These are phyloP conservation scores for Cryomyces minteri DNA, from an alignment of 495 filamentous ascomycete species.

Conservation along the genomic window DNA sequence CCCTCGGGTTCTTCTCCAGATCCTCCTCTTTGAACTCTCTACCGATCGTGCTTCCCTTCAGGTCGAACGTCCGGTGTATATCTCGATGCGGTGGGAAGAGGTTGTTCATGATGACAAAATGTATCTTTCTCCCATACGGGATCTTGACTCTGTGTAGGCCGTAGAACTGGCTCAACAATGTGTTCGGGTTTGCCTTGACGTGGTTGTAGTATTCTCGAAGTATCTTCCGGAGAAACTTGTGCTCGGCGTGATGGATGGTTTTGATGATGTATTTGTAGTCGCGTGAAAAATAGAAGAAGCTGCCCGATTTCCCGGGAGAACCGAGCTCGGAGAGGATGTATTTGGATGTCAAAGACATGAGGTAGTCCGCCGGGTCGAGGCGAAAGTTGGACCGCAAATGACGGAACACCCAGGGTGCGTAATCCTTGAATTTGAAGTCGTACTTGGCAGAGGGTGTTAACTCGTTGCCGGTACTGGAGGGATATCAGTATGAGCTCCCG, in stretches of 20 bases:
- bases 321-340: constrained; percentile 96
- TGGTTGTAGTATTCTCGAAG: constrained; percentile 89
- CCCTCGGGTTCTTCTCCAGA: constrained; percentile 71
- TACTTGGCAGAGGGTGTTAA: constrained; percentile 96
- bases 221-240: constrained; percentile 85
- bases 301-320: constrained; percentile 93
- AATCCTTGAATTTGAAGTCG: constrained; percentile 99
- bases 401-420: constrained; percentile 97
- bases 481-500: neutral
- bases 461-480: constrained; percentile 72
- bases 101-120: constrained; percentile 99
- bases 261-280: constrained; percentile 99
- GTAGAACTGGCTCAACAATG: constrained; percentile 94
- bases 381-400: constrained; percentile 76
- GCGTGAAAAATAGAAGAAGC: constrained; percentile 98
- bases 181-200: constrained; percentile 85
- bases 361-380: constrained; percentile 90
- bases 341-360: constrained; percentile 96
- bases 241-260: constrained; percentile 92
- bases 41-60: constrained; percentile 95
- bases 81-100: constrained; percentile 94
- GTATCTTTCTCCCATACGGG: constrained; percentile 94
- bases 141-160: constrained; percentile 96
- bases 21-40: constrained; percentile 81
- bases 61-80: constrained; percentile 90